Base-by-base conservation (phyloP, 345 rosid genomes). In the Clarkia xantiana region DNA sequence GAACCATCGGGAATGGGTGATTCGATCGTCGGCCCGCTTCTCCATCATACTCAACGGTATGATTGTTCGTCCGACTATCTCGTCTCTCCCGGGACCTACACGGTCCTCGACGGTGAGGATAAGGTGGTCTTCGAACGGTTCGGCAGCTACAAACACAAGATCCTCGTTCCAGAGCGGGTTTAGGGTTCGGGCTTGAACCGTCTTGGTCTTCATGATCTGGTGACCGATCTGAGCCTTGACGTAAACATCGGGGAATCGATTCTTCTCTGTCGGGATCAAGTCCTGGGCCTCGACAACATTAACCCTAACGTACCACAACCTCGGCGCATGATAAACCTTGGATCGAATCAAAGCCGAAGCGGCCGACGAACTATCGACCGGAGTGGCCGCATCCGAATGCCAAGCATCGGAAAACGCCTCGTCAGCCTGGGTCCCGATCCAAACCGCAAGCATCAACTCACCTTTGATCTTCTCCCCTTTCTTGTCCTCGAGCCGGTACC, bases 391-490 rank as follows among this genome's bases (percentile, higher is more conserved):
- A 78, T 93, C 99, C 8, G 99, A 93, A 69, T 93, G 99, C 95
- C 96, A 87, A 11, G 96, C 95, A 54, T 93, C 99, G 0, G 99
- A 77, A 71, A 91, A 87, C 14, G 99, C 84, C 75, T 91, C 96
- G 65, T 91, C 95, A 0, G 99, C 96, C 61, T 87, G 99, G 20
- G 99, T 93, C 54, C 96, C 99, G 40, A 93, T 80, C 99, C 99
- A 93, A 40, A 93, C 94, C 17, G 99, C 96, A 3, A 93, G 76
- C 96, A 93, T 93, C 54, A 93, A 59, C 52, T 93, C 96, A 15
- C 99, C 94, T 65, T 76, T 93, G 56, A 74, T 63, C 65, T 79
- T 93, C 45, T 80, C 90, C 17, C 88, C 82, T 53, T 80, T 84
- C 75, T 84, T 81, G 54, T 84, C 82, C 58, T 77, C 91, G 49